Evolutionary conservation across 2,329 filamentous ascomycete genomes (phyloP).

Genomic region (Aspergillus tanneri): DNA sequence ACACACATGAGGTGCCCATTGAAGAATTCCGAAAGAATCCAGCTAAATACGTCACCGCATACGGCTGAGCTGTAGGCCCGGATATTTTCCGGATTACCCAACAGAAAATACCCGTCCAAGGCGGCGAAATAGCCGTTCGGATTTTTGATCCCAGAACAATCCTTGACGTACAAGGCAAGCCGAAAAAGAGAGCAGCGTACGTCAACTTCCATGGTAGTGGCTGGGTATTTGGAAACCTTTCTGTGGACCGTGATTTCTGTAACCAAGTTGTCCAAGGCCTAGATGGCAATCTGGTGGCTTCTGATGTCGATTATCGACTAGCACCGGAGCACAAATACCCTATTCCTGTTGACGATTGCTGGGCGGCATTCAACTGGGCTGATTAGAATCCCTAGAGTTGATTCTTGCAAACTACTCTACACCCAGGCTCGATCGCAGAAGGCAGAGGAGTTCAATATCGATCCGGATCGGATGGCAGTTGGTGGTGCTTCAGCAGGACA

Average conservation of each 20-base stretch:
- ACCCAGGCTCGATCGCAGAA: conserved; percentile 34
- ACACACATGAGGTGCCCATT: conserved; percentile 45
- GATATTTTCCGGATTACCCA: conserved; percentile 42
- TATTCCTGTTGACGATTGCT: conserved; percentile 41
- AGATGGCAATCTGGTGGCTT: conserved; percentile 41
- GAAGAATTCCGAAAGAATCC: conserved; percentile 42
- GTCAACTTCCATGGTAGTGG: conserved; percentile 45
- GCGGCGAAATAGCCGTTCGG: conserved; percentile 41
- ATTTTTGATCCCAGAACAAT: conserved; percentile 40
- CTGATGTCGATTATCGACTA: conserved; percentile 48
- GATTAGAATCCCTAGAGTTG: conserved; percentile 3
- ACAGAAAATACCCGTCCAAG: conserved; percentile 41
- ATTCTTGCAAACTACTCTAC: conserved; percentile 2
- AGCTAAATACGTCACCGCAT: conserved; percentile 37
- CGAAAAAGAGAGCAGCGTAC: conserved; percentile 39
- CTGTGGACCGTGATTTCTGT: conserved; percentile 42
- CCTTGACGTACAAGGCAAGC: conserved; percentile 24
- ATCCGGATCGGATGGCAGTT: conserved; percentile 36
- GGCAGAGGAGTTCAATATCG: conserved; percentile 36
- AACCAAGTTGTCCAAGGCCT: conserved; percentile 41
- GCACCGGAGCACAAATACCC: conserved; percentile 43
- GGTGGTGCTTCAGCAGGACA: conserved; percentile 44
- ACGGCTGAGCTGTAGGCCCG: conserved; percentile 40
- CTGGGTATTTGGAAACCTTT: conserved; percentile 46
- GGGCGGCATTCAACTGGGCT: conserved; percentile 43